These are phyloP conservation scores for Vanrija pseudolonga DNA, from an alignment of 1,284 basidiomycete genomes.

Conservation along the genomic window DNA sequence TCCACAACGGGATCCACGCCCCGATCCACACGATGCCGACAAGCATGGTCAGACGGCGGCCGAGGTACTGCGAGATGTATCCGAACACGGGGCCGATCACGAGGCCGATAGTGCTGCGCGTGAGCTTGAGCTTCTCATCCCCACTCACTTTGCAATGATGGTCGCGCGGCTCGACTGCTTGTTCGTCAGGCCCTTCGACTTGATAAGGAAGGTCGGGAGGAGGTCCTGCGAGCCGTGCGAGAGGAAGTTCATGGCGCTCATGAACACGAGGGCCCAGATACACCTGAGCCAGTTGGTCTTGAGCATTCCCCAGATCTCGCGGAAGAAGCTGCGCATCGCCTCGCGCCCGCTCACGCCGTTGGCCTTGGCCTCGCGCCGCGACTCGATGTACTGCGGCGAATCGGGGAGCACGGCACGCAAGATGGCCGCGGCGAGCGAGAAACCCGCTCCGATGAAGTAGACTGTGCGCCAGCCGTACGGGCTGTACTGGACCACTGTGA, in stretches of 20 bases:
- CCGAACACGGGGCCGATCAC: constrained; percentile 72
- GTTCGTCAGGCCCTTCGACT: constrained; percentile 46
- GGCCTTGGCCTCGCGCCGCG: constrained; percentile 42
- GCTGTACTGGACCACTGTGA: constrained; percentile 52
- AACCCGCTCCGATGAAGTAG: constrained; percentile 59
- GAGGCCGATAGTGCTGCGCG: constrained; percentile 49
- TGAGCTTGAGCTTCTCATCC: constrained; percentile 65
- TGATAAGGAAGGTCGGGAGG: constrained; percentile 66
- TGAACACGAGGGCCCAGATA: constrained; percentile 62
- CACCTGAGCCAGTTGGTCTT: constrained; percentile 65
- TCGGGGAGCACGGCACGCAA: constrained; percentile 75
- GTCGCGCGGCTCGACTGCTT: constrained; percentile 75
- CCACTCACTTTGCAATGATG: constrained; percentile 70
- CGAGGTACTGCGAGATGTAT: constrained; percentile 73
- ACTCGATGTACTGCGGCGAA: constrained; percentile 63
- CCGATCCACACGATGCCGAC: constrained; percentile 55
- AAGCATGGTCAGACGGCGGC: constrained; percentile 63
- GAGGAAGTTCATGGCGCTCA: constrained; percentile 80
- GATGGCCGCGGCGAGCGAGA: constrained; percentile 69
- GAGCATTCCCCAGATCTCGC: constrained; percentile 68
- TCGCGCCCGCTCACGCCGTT: constrained; percentile 41
- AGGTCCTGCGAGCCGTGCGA: constrained; percentile 73
- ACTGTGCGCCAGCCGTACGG: constrained; percentile 52
- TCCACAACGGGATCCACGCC: constrained; percentile 65
- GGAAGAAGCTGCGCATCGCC: constrained; percentile 69